Conservation (phyloP, 345 rosid species). For the Lumnitzera littorea region DNA sequence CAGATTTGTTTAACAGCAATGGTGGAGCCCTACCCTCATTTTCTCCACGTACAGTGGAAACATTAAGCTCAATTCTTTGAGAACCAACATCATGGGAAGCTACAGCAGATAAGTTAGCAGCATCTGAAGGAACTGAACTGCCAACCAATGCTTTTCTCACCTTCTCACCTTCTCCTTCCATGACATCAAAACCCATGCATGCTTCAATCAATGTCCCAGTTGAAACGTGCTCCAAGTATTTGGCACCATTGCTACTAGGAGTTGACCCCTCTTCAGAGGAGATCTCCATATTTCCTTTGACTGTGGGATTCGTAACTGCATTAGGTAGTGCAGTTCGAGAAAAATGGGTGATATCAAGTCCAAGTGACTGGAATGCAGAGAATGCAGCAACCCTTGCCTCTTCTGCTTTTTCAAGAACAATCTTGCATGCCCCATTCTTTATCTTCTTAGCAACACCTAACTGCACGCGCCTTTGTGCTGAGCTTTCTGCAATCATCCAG, state of each 20-base stretch:
- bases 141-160: slow-evolving; percentile 20
- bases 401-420: slow-evolving; percentile 97
- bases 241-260: slow-evolving; percentile 19
- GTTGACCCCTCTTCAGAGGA: slow-evolving; percentile 22
- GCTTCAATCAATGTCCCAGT: slow-evolving; percentile 23
- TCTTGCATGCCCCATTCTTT: slow-evolving; percentile 86
- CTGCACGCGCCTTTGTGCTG: slow-evolving; percentile 70
- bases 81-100: slow-evolving; percentile 13
- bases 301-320: slow-evolving; percentile 24
- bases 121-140: slow-evolving; percentile 31
- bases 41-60: slow-evolving; percentile 12
- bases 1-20: slow-evolving; percentile 13
- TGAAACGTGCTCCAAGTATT: slow-evolving; percentile 22
- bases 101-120: slow-evolving; percentile 19
- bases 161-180: slow-evolving; percentile 28
- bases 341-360: slow-evolving; percentile 59
- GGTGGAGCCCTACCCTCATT: slow-evolving; percentile 11
- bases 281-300: slow-evolving; percentile 21
- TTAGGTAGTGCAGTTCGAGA: slow-evolving; percentile 37
- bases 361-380: slow-evolving; percentile 85
- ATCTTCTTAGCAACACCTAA: slow-evolving; percentile 91
- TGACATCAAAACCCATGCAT: slow-evolving; percentile 20
- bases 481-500: slow-evolving; percentile 31
- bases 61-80: slow-evolving; percentile 21
- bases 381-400: slow-evolving; percentile 93